A percentile compares a stretch with the other conserved stretches of the same genome.
phyloP scores from a whole-genome alignment of 2,329 filamentous ascomycete species.

The Trichoderma atroviride region DNA sequence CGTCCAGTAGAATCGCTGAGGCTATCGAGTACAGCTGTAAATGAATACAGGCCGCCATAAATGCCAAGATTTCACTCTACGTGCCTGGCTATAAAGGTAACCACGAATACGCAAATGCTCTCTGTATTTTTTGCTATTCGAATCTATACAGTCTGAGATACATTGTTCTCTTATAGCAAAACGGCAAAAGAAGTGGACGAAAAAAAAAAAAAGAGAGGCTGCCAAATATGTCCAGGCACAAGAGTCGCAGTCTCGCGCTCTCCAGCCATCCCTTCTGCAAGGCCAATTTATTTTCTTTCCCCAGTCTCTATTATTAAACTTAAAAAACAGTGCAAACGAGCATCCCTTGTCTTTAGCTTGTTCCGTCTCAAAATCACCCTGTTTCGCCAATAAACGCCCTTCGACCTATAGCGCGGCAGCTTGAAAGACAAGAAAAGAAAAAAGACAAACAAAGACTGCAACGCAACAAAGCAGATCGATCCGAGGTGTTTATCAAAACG shows the following conservation, averaged over 20 bases:
- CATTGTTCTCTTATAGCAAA: neutral
- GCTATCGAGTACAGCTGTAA: neutral
- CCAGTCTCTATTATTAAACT: neutral
- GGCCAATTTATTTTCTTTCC: neutral
- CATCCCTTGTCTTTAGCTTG: neutral
- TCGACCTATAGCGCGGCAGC: neutral
- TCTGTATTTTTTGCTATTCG: neutral
- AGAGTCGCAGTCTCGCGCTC: neutral
- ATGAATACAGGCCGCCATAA: neutral
- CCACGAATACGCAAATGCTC: neutral
- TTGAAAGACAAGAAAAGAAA: neutral
- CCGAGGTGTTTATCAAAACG: constrained; percentile 2
- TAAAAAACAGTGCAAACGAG: neutral
- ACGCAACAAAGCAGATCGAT: neutral
- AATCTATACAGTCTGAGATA: constrained; percentile 14
- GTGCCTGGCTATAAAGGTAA: neutral
- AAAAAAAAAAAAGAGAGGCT: neutral
- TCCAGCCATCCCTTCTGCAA: neutral
- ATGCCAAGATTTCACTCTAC: neutral
- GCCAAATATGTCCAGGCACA: neutral
- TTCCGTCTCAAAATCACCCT: neutral
- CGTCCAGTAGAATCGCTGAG: neutral
- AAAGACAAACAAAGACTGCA: neutral
- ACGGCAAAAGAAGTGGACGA: neutral
- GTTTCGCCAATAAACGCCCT: neutral